Base-by-base conservation (phyloP, 192 early-diverging fungal species). In the Phycomyces nitens region DNA sequence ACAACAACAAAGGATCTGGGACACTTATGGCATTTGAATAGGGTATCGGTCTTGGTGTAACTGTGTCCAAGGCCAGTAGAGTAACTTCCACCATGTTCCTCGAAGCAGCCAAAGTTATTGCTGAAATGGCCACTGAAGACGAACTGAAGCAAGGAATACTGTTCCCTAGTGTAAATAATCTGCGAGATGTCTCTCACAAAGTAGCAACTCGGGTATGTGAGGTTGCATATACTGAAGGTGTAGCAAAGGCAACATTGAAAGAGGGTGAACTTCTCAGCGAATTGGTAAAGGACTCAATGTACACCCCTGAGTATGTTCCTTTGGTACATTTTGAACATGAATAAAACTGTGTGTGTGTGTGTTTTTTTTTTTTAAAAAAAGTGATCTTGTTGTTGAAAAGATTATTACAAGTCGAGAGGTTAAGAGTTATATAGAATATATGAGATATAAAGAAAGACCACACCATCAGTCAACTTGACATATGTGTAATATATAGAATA, bases 31-130 rank as follows among this genome's bases (percentile, higher is more conserved):
- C 26, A 22, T 53, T 3, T 65, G 49, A 41, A 93, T 34, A 94
- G 52, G 93, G 93, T 55, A 84, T 98, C 26, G 96, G 96, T 27
- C 80, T 95, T 34, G 96, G 96, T 41, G 80, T 88, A 53, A 85
- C 86, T 62, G 72, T 96, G 27, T 85, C 91, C 44, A 82, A 85
- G 65, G 78, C 93, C 21, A 68, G 56, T 18, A 58, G 55, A 26
- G 89, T 97, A 63, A 88, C 92, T 34, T 89, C 94, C 70, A 73
- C 73, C 62, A 83, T 96, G 87, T 86, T 98, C 53, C 92, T 89
- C 68, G 78, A 84, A 34, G 83, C 90, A 34, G 86, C 96, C 26
- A 85, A 83, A 50, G 82, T 91, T 18, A 86, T 97, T 22, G 84
- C 96, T 11, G 76, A 88, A 53, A 81, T 89, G 16, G 74, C 97